phyloP scores from a whole-genome alignment of 352 stramenopile genomes.

The Phytophthora constricta region DNA sequence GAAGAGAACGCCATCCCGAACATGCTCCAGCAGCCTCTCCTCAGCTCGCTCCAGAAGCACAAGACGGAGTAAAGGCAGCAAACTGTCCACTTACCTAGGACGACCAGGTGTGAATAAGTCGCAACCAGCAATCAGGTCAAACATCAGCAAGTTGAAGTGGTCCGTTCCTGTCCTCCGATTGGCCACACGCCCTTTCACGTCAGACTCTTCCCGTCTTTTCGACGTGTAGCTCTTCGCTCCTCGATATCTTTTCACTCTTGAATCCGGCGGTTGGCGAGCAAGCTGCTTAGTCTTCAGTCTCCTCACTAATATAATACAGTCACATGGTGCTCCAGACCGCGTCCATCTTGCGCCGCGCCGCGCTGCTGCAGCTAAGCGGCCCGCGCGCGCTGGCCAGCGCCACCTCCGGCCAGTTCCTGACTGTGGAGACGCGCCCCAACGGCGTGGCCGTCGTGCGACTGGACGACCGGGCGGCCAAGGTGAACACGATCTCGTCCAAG shows the following conservation, averaged over 20 bases:
- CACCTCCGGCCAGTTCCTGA: constrained; percentile 77
- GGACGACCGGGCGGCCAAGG: constrained; percentile 90
- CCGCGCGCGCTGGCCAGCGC: constrained; percentile 34
- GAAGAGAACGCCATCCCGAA: constrained; percentile 73
- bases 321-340: constrained; percentile 43
- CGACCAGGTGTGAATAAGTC: too few species aligned
- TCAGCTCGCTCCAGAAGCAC: constrained; percentile 49
- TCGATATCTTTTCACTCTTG: constrained; percentile 35
- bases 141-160: constrained; percentile 49
- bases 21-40: constrained; percentile 71
- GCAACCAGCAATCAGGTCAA: too few species aligned
- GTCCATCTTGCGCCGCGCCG: constrained; percentile 34
- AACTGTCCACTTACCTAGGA: too few species aligned
- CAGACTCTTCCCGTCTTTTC: constrained; percentile 8
- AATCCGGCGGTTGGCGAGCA: constrained; percentile 20
- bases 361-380: constrained; percentile 10
- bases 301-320: neutral
- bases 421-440: constrained; percentile 86
- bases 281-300: too few species aligned
- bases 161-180: constrained; percentile 23
- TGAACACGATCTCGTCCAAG: constrained; percentile 94
- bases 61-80: constrained; percentile 35
- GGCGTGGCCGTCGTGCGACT: constrained; percentile 93
- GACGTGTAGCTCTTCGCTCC: neutral
- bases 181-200: constrained; percentile 27